These are phyloP conservation scores for Termitomyces sp. DNA, from an alignment of 768 basidiomycete genomes.

Conservation along the genomic window DNA sequence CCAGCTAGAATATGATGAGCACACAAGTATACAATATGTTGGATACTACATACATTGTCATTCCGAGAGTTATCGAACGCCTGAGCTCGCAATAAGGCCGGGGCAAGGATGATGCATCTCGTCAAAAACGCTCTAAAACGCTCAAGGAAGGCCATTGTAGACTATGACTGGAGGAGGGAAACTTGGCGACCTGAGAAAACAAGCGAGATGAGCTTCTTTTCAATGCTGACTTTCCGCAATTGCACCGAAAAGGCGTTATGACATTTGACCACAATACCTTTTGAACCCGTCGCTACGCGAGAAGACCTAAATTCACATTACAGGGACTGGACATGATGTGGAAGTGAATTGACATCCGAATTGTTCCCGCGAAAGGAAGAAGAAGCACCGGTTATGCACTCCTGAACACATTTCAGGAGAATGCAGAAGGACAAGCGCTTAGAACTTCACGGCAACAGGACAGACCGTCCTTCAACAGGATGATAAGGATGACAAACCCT, in stretches of 20 bases:
- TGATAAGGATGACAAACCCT: slow-evolving; percentile 5
- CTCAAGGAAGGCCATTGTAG: slow-evolving; percentile 7
- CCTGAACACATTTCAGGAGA: not conserved
- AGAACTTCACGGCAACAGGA: not conserved
- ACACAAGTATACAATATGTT: not conserved
- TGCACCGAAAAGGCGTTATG: not conserved
- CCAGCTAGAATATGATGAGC: slow-evolving; percentile 32
- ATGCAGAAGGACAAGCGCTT: not conserved
- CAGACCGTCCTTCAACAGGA: not conserved
- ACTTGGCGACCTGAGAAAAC: not conserved
- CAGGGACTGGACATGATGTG: not conserved
- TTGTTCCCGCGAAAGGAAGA: slow-evolving; percentile 7
- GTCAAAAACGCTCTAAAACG: not conserved
- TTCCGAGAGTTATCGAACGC: slow-evolving; percentile 28
- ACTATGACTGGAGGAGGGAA: not conserved
- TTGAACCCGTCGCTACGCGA: not conserved
- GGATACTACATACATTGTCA: slow-evolving; percentile 27
- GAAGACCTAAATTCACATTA: not conserved
- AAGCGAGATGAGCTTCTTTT: not conserved
- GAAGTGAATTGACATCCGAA: not conserved
- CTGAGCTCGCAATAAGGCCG: slow-evolving; percentile 1
- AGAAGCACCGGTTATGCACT: not conserved
- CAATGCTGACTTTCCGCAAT: not conserved
- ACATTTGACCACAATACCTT: slow-evolving; percentile 1
- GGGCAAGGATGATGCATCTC: slow-evolving; percentile 3